Percentiles rank a stretch among this genome's conserved stretches.
These are phyloP conservation scores for Neospermospora avenae DNA, from an alignment of 2,329 filamentous ascomycete genomes.

Conservation along the genomic window DNA sequence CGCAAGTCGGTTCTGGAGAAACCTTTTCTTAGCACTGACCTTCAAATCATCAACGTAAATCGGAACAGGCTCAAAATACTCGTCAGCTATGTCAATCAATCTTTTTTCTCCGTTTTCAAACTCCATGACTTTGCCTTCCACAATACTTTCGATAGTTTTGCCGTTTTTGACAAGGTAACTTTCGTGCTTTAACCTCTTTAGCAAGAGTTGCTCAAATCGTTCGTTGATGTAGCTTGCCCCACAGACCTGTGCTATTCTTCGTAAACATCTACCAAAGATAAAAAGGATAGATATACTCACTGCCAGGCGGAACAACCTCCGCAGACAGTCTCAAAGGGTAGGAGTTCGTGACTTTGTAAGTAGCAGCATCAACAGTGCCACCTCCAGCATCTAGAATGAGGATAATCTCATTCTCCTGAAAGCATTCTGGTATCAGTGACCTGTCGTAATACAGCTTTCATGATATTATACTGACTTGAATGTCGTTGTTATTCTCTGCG, in stretches of 20 bases:
- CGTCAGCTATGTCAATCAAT: background rate
- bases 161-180: conserved; percentile 3
- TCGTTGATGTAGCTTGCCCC: conserved; percentile 19
- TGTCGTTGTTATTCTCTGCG: conserved; percentile 11
- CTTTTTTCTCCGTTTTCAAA: background rate
- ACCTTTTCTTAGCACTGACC: no score
- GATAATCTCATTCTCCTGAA: conserved; percentile 26
- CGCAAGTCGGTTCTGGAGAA: no score
- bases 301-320: conserved; percentile 19
- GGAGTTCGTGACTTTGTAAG: conserved; percentile 24
- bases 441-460: conserved; percentile 29
- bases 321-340: conserved; percentile 25
- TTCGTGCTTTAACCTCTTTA: conserved; percentile 1
- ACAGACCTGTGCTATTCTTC: conserved; percentile 16
- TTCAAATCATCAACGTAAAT: no score
- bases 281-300: conserved; percentile 18
- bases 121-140: background rate
- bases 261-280: no score
- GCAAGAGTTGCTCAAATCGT: background rate
- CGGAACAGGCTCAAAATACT: no score
- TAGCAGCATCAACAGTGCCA: conserved; percentile 30
- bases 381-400: conserved; percentile 29
- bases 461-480: conserved; percentile 23
- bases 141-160: background rate
- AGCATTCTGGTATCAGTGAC: conserved; percentile 9